Evolutionary conservation across 371 early-diverging fungal genomes (phyloP).

Genomic region (Mucor indicus): DNA sequence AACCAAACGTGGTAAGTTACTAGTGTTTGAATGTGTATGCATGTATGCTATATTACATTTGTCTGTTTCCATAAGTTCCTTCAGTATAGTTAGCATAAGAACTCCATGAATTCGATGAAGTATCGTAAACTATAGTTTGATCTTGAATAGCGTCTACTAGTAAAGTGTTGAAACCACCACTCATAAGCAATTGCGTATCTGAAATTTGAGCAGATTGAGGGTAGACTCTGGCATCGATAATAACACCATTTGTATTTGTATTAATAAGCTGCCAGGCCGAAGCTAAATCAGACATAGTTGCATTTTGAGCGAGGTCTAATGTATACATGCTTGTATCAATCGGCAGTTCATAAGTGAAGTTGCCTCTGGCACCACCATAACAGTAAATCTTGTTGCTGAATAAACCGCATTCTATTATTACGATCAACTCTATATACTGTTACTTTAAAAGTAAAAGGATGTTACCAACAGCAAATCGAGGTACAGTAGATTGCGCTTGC

Average conservation of each 20-base stretch:
- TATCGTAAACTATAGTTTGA: slow-evolving; percentile 1
- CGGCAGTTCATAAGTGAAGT: too few species aligned
- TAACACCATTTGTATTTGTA: background rate
- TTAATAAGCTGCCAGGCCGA: background rate
- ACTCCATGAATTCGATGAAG: slow-evolving; percentile 1
- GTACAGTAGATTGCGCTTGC: too few species aligned
- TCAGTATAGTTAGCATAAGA: background rate
- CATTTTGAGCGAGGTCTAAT: background rate
- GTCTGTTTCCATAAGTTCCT: background rate
- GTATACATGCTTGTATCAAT: background rate
- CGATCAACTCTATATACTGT: too few species aligned
- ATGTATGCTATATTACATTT: background rate
- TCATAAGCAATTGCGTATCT: background rate
- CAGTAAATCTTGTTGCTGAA: slow-evolving; percentile 3
- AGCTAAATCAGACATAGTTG: too few species aligned
- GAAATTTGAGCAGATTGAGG: background rate
- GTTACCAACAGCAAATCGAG: too few species aligned
- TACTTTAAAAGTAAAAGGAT: too few species aligned
- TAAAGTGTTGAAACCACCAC: slow-evolving; percentile 1
- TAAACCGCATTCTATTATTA: slow-evolving; percentile 9
- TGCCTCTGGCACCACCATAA: slow-evolving; percentile 3
- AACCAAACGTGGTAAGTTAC: too few species aligned
- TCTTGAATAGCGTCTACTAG: background rate
- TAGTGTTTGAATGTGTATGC: too few species aligned
- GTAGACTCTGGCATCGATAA: background rate